phyloP scores from a whole-genome alignment of 768 basidiomycete genomes.

The Lactifluus pinguis region DNA sequence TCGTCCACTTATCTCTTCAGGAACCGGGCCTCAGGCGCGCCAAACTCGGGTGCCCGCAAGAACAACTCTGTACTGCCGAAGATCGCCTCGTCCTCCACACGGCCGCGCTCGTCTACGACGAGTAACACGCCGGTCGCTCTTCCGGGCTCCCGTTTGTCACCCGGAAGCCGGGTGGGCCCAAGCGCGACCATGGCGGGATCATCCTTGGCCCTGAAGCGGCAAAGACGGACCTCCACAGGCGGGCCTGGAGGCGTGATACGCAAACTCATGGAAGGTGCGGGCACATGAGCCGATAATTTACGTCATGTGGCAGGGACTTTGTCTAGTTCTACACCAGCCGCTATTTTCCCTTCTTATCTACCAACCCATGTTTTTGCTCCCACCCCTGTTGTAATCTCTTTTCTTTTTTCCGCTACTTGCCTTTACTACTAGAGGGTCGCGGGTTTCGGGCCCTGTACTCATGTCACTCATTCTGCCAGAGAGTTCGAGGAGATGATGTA shows the following conservation, averaged over 20 bases:
- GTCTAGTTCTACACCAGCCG: background rate
- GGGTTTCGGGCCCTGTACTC: slow-evolving; percentile 5
- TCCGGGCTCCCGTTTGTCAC: slow-evolving; percentile 32
- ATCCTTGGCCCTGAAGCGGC: slow-evolving; percentile 57
- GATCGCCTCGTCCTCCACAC: slow-evolving; percentile 62
- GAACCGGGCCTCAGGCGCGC: slow-evolving; percentile 74
- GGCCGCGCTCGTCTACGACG: slow-evolving; percentile 64
- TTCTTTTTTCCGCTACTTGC: background rate
- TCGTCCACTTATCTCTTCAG: slow-evolving; percentile 29
- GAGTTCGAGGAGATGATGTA: slow-evolving; percentile 14
- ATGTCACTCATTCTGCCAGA: slow-evolving; percentile 11
- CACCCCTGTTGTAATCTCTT: slow-evolving; percentile 4
- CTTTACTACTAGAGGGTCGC: slow-evolving; percentile 4
- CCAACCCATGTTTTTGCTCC: slow-evolving; percentile 1
- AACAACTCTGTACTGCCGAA: slow-evolving; percentile 52
- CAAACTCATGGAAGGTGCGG: slow-evolving; percentile 10
- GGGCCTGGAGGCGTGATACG: slow-evolving; percentile 11
- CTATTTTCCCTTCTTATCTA: background rate
- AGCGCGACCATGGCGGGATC: slow-evolving; percentile 21
- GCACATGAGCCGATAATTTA: background rate
- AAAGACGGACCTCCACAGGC: slow-evolving; percentile 58
- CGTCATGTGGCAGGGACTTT: background rate
- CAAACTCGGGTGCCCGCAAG: slow-evolving; percentile 59
- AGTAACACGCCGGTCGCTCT: slow-evolving; percentile 44
- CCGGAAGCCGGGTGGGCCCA: slow-evolving; percentile 26